A percentile compares a stretch with the other conserved stretches of the same genome.
phyloP scores from a whole-genome alignment of 2,329 filamentous ascomycete species.

The Xylaria sp. region DNA sequence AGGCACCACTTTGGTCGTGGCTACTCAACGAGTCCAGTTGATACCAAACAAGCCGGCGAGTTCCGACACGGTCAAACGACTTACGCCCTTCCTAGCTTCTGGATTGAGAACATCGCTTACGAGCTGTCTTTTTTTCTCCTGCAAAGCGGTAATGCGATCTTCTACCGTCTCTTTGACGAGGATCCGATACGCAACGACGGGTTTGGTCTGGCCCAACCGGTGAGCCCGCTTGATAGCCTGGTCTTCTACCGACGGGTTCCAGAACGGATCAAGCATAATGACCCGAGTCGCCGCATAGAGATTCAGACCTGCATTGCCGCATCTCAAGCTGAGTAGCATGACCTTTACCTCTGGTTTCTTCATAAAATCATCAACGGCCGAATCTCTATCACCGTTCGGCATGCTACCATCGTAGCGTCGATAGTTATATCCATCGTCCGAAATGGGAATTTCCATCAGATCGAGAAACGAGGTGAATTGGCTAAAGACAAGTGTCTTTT shows the following conservation, averaged over 20 bases:
- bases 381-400: slow-evolving; percentile 32
- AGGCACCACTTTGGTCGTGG: not conserved
- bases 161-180: slow-evolving; percentile 72
- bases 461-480: slow-evolving; percentile 45
- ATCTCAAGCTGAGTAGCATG: slow-evolving; percentile 76
- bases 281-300: slow-evolving; percentile 73
- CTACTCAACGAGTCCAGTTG: slow-evolving; percentile 1
- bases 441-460: slow-evolving; percentile 41
- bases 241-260: slow-evolving; percentile 79
- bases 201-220: slow-evolving; percentile 70
- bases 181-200: slow-evolving; percentile 71
- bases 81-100: slow-evolving; percentile 20
- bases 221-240: slow-evolving; percentile 80
- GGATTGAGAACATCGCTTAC: slow-evolving; percentile 49
- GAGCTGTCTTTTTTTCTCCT: slow-evolving; percentile 70
- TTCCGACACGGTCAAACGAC: slow-evolving; percentile 17
- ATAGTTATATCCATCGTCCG: slow-evolving; percentile 36
- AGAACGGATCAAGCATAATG: slow-evolving; percentile 78
- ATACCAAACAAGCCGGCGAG: slow-evolving; percentile 30
- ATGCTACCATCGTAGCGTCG: slow-evolving; percentile 43
- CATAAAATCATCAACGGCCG: slow-evolving; percentile 38
- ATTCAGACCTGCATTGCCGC: slow-evolving; percentile 77
- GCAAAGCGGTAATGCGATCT: slow-evolving; percentile 72
- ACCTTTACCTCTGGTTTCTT: slow-evolving; percentile 44
- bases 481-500: slow-evolving; percentile 43